A percentile compares a stretch with the other conserved stretches of the same genome.
These are phyloP conservation scores for Phragmites australis DNA, from an alignment of 176 grass and related monocot genomes.

Conservation along the genomic window DNA sequence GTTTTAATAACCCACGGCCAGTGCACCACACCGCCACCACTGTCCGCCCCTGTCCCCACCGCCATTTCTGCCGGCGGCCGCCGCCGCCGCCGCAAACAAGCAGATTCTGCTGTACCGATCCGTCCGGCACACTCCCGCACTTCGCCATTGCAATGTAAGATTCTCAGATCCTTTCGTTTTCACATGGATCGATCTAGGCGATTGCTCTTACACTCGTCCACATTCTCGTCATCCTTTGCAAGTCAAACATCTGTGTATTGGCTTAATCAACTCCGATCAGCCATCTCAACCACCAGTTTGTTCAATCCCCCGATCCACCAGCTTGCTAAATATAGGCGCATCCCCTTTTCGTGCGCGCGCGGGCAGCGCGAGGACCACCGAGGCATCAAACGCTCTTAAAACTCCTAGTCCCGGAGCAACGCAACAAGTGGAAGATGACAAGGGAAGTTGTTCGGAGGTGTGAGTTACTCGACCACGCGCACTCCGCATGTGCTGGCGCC, in stretches of 20 bases:
- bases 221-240: not conserved
- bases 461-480: conserved; percentile 4
- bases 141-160: not conserved
- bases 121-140: not conserved
- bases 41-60: not conserved
- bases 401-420: not conserved
- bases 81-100: not conserved
- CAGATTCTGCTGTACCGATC: not conserved
- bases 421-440: conserved; percentile 10
- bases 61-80: not conserved
- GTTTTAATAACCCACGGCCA: too few relatives aligned
- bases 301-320: conserved; percentile 7
- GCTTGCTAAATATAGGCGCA: not conserved
- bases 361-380: conserved; percentile 9
- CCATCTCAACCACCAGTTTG: not conserved
- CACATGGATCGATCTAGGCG: not conserved
- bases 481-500: conserved; percentile 19
- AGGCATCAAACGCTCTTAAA: conserved; percentile 31
- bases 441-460: not conserved
- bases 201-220: not conserved
- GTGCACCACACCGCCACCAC: not conserved
- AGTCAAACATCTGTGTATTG: conserved; percentile 9
- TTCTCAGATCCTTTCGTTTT: not conserved
- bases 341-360: conserved; percentile 1
- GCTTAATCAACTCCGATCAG: not conserved